Base-by-base conservation (phyloP, 2,329 filamentous ascomycete species). In the Paecilomyces formosus region DNA sequence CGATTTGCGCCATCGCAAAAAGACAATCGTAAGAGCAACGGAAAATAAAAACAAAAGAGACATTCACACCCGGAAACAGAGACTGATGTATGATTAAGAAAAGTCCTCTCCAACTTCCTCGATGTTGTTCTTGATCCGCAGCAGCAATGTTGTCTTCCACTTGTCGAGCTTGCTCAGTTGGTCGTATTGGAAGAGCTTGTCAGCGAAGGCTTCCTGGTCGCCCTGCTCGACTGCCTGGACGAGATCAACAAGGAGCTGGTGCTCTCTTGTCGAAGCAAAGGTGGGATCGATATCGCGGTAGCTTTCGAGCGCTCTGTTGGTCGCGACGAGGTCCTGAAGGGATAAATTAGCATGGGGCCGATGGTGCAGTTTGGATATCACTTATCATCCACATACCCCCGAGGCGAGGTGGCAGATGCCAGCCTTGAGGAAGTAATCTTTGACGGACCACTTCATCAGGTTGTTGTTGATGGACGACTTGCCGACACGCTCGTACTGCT, bases 371-470 rank as follows among this genome's bases (percentile, higher is more conserved):
- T 55, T 7, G 2, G 30, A 15, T 13, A 3, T 6, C 8, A 53
- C 12, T 8, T 13, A 3, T 6, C 8, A 53, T 13, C 7, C 24
- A 59, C 67, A 45, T 72, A 79, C 78, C 58, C 78, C 81, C n/a
- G 82, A 82, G 57, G 85, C 85, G 39, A 97, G 82, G 72, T 96
- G 88, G 78, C 92, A 97, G 71, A 97, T 89, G 31, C 92, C 92
- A 0, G 91, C 90, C 78, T 97, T 96, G 69, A 97, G 82, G 69
- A 97, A 87, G 78, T 97, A 97, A 64, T 97, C 92, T 76, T 97
- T 97, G 63, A 97, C 91, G 54, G 86, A 90, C 85, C 90, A 96
- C 72, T 88, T 89, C 89, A 95, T 93, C 59, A 96, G 81, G 74
- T 95, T 94, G 80, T 95, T 97, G 74, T 87, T 87, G 67, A 96